Base-by-base conservation (phyloP, 169 alveolate genomes). In the Neospora caninum region DNA sequence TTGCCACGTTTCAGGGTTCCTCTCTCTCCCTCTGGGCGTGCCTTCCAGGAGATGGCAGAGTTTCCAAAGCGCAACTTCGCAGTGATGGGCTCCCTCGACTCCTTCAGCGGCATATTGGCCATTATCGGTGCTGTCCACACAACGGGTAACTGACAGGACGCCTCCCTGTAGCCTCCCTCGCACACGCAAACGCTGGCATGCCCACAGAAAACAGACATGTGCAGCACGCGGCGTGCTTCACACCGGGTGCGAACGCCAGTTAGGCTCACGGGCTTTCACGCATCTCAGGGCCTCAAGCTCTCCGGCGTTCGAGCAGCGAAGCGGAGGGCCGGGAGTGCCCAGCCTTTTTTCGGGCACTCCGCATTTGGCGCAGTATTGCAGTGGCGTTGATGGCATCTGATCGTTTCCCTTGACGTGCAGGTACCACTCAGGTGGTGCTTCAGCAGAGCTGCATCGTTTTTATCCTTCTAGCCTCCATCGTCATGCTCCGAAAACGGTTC, bases 61-160 rank as follows among this genome's bases (percentile, higher is more conserved):
- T 95, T 91, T 82, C 97, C 93, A 94, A 91, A 70, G 94, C 91
- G 54, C 45, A 95, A 91, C n/a, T 95, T 95, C 82, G 94, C 95
- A 88, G 88, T 94, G 31, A 93, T 95, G 96, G 97, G 97, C 18
- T 89, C 70, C 29, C 94, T 95, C 36, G 97, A 95, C 73, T 92
- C 93, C 41, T 67, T 93, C 34, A 53, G 95, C 36, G 95, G 97
- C 45, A 92, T 95, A 6, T 69, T 93, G 83, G 88, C 95, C 39
- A 88, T 95, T 36, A 91, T 95, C 58, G 97, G 95, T 43, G 95
- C 96, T 25, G 94, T 93, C 39, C 96, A 95, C 42, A 95, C 97
- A 36, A 80, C 96, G 83, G 97, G 97, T 54, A 39, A 20, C 0
- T 13, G 43, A 0, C 70, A 22, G 42, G 88, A 0, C 39, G 31